Base-by-base conservation (phyloP, 768 basidiomycete species). In the Tulasnella calospora region DNA sequence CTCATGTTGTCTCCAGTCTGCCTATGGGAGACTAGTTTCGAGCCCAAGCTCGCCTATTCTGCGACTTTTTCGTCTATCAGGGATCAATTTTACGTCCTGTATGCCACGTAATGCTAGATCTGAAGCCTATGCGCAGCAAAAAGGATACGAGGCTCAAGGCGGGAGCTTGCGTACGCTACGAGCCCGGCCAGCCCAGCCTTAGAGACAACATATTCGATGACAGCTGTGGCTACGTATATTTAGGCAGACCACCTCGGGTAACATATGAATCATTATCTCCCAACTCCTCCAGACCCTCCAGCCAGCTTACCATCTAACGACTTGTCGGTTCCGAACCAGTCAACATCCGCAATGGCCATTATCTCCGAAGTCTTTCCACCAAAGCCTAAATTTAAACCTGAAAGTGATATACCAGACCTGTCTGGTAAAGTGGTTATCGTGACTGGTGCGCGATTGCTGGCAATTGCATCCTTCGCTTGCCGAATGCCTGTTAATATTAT, bases 291-390 rank as follows among this genome's bases (percentile, higher is more conserved):
- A 44, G 17, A 12, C 17, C 44, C 44, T 19, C 15, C 17, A 44
- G 17, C 44, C 44, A 15, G 44, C 15, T 4, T 51, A 51, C 7
- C 51, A 12, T 51, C 51, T 10, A 51, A 51, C 21, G 3, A 23
- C 3, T 51, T 3, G n/a, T 51, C 96, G 71, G 98, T 88, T 85
- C 97, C 96, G 84, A 99, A 99, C 1, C 96, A 97, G 5, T 7
- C 61, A n/a, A n/a, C 13, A 15, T 44, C 41, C 6, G 15, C 61
- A 67, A 67, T 67, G 61, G 61, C 27, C n/a, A 30, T 67, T 4
- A 4, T 67, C 61, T 30, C 27, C 61, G 69, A 78, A 46, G 3
- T 8, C 9, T 78, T 74, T 40, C 78, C 78, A 27, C 78, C 78
- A 19, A 69, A 27, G 19, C 33, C 78, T 23, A 46, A 44, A 33